These are phyloP conservation scores for Solanum clarkiae DNA, from an alignment of 257 asterid genomes.

Conservation along the genomic window DNA sequence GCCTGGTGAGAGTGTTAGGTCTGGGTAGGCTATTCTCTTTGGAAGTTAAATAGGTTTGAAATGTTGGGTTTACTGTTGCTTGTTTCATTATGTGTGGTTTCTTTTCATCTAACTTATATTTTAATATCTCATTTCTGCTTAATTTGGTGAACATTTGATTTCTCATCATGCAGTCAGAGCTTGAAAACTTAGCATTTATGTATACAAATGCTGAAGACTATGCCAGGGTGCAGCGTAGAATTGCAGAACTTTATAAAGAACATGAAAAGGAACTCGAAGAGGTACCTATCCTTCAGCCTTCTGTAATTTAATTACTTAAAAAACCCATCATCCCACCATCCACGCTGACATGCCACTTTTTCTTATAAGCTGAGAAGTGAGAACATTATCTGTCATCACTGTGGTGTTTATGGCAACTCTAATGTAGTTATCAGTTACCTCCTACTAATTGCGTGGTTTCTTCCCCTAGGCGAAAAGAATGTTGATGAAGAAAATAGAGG, in stretches of 20 bases:
- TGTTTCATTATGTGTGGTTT: not conserved
- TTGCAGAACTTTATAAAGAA: conserved; percentile 62
- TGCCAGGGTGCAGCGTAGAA: conserved; percentile 60
- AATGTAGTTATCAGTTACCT: not conserved
- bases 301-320: not conserved
- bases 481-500: conserved; percentile 64
- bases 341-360: not conserved
- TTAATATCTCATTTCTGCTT: not conserved
- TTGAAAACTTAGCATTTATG: conserved; percentile 82
- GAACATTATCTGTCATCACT: not conserved
- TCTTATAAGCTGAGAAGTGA: not conserved
- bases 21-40: not conserved
- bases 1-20: not conserved
- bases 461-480: conserved; percentile 56
- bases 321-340: not conserved
- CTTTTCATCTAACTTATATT: not conserved
- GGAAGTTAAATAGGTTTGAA: not conserved
- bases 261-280: conserved; percentile 80
- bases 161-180: conserved; percentile 63
- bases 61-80: not conserved
- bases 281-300: conserved; percentile 24
- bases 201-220: conserved; percentile 76
- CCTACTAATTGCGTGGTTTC: not conserved
- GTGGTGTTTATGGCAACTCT: not conserved
- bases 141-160: not conserved